Evolutionary conservation across 768 basidiomycete genomes (phyloP), one percentile per base, ranked within the genome.

Genomic region (Serendipita indica): DNA sequence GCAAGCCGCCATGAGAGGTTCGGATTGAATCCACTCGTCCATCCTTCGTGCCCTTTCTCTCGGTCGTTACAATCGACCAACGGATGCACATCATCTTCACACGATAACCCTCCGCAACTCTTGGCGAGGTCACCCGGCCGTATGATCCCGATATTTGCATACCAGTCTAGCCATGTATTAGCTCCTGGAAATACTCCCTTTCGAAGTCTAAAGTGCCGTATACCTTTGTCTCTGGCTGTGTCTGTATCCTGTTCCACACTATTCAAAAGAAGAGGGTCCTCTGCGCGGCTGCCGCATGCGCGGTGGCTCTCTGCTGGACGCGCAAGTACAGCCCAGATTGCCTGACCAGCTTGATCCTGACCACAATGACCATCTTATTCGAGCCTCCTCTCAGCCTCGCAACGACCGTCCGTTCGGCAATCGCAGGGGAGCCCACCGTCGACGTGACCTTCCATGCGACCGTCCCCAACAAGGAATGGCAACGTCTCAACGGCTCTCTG

Each of bases 1-100:
- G 59, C 32, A 60, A 30, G 46, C 46, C 5, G 59, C 46, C 27
- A 49, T 60, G 45, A 45, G 49, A 54, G 49, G 22, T 10, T 18
- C 25, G n/a, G 35, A 37, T 37, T 37, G 35, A 37, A 10, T 10
- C 35, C n/a, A n/a, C n/a, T n/a, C n/a, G n/a, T n/a, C n/a, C n/a
- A n/a, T n/a, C n/a, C n/a, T n/a, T n/a, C n/a, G n/a, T 33, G 3
- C 33, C 54, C 4, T 32, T 34, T 33, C 39, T 39, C 39, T 18
- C 18, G 27, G 27, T 43, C 5, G 27, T 43, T 18, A n/a, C 18
- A 7, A n/a, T 43, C 18, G 41, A 43, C 35, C 10, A 37, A 10
- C 35, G 18, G 10, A 10, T 18, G 35, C 12, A 37, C 35, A 37
- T 37, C 35, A 37, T 37, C 35, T 10, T n/a, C n/a, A n/a, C n/a